A percentile compares a stretch with the other conserved stretches of the same genome.
Conservation (phyloP, 2,329 filamentous ascomycete genomes). For the Nannizziopsis arthrosporioides region DNA sequence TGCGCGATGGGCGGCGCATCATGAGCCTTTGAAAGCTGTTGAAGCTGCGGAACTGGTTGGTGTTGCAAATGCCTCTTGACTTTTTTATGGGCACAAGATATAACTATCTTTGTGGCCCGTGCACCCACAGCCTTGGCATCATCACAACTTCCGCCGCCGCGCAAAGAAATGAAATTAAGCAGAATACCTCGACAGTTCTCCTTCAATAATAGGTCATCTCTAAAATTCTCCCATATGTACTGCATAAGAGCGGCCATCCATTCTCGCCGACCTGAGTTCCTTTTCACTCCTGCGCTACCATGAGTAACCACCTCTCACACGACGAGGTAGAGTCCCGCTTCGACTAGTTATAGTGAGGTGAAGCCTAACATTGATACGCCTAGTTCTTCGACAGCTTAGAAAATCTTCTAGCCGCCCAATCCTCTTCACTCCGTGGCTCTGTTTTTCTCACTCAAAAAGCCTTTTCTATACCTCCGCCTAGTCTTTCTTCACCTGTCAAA, state of each 20-base stretch:
- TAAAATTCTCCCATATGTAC: too few relatives aligned
- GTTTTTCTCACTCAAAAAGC: constrained; percentile 36
- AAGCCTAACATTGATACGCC: neutral
- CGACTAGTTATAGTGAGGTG: neutral
- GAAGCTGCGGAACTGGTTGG: neutral
- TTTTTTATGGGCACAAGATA: too few relatives aligned
- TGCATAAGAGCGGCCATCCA: too few relatives aligned
- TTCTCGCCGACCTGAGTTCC: too few relatives aligned
- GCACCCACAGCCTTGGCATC: neutral
- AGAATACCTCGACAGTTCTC: too few relatives aligned
- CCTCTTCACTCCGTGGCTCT: constrained; percentile 32
- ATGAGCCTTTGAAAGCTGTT: constrained; percentile 8
- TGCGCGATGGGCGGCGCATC: constrained; percentile 29
- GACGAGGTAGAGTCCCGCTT: constrained; percentile 29
- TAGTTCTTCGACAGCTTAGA: constrained; percentile 36
- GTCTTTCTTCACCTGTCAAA: neutral
- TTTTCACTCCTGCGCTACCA: too few relatives aligned
- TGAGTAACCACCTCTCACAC: constrained; percentile 20
- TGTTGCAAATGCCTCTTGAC: too few relatives aligned
- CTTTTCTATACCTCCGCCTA: constrained; percentile 16
- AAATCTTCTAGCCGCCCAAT: constrained; percentile 30
- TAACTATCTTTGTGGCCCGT: neutral
- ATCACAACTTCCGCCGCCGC: too few relatives aligned
- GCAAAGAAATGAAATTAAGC: neutral
- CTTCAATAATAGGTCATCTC: too few relatives aligned